These are phyloP conservation scores for Pseudogymnoascus sp. DNA, from an alignment of 2,329 filamentous ascomycete species.

Conservation along the genomic window DNA sequence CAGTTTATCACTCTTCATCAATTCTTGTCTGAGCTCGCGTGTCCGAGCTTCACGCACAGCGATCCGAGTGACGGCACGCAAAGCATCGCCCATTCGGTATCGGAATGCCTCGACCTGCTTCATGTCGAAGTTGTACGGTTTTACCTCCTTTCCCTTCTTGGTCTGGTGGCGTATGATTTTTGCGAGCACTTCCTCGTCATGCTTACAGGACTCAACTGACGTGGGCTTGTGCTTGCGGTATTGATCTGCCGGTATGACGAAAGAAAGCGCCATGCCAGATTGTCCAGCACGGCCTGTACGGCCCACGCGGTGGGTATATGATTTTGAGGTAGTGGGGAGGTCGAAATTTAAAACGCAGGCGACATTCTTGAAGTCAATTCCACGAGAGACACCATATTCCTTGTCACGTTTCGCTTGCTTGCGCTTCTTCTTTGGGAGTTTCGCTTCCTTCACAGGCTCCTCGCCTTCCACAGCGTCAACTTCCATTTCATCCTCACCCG, in stretches of 20 bases:
- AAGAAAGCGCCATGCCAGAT: constrained; percentile 90
- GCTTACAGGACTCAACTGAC: constrained; percentile 62
- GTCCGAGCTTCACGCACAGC: constrained; percentile 85
- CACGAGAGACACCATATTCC: constrained; percentile 91
- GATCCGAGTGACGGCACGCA: constrained; percentile 82
- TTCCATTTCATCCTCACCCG: constrained; percentile 22
- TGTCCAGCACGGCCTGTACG: constrained; percentile 87
- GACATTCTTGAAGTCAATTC: constrained; percentile 95
- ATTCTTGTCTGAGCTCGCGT: constrained; percentile 78
- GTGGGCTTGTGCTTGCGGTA: constrained; percentile 90
- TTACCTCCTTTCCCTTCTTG: constrained; percentile 72
- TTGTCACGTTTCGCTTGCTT: constrained; percentile 62
- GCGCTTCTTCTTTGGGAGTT: constrained; percentile 55
- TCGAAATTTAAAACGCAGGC: constrained; percentile 96
- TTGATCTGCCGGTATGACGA: constrained; percentile 74
- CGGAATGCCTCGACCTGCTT: constrained; percentile 87
- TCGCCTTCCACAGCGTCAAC: constrained; percentile 32
- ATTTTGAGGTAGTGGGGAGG: constrained; percentile 77
- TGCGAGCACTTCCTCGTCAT: constrained; percentile 77
- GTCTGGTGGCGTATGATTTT: constrained; percentile 74
- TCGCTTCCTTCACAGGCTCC: constrained; percentile 19
- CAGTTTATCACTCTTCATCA: constrained; percentile 89
- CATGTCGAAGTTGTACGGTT: constrained; percentile 93
- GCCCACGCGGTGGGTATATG: constrained; percentile 95
- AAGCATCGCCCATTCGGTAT: constrained; percentile 88